Evolutionary conservation across 2,329 filamentous ascomycete species (phyloP), one percentile per base, ranked within the genome.

Genomic region (Exophiala xenobiotica): DNA sequence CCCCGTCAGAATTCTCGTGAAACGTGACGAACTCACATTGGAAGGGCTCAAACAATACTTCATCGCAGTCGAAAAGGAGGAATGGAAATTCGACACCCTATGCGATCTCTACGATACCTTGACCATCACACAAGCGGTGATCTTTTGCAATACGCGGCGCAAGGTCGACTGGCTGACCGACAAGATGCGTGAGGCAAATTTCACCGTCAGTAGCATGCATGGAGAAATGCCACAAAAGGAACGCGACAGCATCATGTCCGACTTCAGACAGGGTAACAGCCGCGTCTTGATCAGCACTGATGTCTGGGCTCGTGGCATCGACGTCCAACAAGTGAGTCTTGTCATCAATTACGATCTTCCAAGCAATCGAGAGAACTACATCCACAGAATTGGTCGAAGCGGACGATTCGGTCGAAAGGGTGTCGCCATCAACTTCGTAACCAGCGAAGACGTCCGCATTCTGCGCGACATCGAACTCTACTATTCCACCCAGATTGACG

Each of bases 121-220:
- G 38, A 99, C 93, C 49, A 97, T 99, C 67, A 97, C 93, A 12
- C 93, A 97, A 75, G 93, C 93, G 39, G 93, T 99, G 70, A 99
- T 99, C 70, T 99, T 99, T 80, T 99, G 93, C 81, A 99, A 99
- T 74, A 99, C 93, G 5, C 86, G 93, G 61, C 85, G 93, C 71
- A 99, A 99, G 87, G 93, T 99, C 46, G 93, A 99, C 71, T 99
- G 93, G 93, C 77, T 99, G 54, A 97, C 93, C 3, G 93, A 99
- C 75, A 99, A 99, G 80, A 96, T 99, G 89, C 88, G 90, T 59
- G 93, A 96, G 70, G 90, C 90, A 64, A 96, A 99, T 76, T 99
- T 99, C 71, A 99, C 93, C 0, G 93, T 99, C 61, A 95, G 88
- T 64, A 92, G 88, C 64, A 99, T 99, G 93, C 93, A 99, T 69